phyloP scores from a whole-genome alignment of 2,329 filamentous ascomycete species.

The Ceratocystis papillata region DNA sequence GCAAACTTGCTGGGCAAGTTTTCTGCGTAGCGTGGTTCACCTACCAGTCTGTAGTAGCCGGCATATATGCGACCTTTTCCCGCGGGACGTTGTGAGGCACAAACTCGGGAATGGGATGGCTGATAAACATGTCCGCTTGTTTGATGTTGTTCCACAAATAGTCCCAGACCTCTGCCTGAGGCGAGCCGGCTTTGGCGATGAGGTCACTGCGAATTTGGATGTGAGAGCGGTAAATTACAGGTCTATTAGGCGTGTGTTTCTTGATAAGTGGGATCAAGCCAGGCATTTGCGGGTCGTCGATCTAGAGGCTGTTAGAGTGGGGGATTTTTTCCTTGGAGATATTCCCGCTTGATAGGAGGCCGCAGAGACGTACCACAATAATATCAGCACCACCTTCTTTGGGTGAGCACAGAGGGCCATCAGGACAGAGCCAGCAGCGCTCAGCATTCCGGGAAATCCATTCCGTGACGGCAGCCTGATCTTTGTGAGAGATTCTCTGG shows the following conservation, averaged over 20 bases:
- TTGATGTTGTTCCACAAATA: conserved; percentile 65
- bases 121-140: conserved; percentile 66
- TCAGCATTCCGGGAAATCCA: conserved; percentile 67
- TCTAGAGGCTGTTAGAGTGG: conserved; percentile 32
- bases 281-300: conserved; percentile 81
- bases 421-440: conserved; percentile 60
- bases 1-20: neutral
- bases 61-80: conserved; percentile 61
- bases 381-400: conserved; percentile 64
- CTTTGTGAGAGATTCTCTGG: conserved; percentile 52
- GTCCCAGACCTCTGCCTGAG: conserved; percentile 63
- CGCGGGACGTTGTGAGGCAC: conserved; percentile 57
- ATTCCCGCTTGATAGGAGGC: too few relatives aligned
- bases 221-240: conserved; percentile 70
- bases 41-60: conserved; percentile 69
- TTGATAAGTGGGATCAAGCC: conserved; percentile 67
- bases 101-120: conserved; percentile 66
- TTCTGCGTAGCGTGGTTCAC: conserved; percentile 26
- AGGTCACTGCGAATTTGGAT: conserved; percentile 73
- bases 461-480: conserved; percentile 51
- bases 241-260: conserved; percentile 56
- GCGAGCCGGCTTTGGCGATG: conserved; percentile 49
- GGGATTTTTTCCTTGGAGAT: neutral
- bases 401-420: conserved; percentile 54
- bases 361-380: conserved; percentile 44